Conservation (phyloP, 2,329 filamentous ascomycete genomes). For the Aspergillus tanneri region DNA sequence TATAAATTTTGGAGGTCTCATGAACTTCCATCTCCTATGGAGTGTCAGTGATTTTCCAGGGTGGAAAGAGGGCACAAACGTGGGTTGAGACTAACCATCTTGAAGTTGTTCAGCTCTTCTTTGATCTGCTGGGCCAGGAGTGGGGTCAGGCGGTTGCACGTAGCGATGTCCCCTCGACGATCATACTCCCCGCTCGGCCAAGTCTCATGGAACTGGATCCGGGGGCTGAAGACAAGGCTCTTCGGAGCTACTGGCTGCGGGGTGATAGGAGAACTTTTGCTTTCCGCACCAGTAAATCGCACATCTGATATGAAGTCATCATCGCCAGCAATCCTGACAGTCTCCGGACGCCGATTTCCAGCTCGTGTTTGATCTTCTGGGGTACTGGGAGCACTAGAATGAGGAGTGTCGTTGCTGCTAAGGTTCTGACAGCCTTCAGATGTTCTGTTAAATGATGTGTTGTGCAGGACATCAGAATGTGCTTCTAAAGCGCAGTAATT, state of each 20-base stretch:
- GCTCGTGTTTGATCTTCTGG: constrained; percentile 68
- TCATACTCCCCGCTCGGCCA: constrained; percentile 97
- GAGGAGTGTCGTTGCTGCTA: constrained; percentile 71
- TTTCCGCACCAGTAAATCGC: constrained; percentile 67
- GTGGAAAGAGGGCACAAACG: not conserved
- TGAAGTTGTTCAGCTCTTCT: constrained; percentile 98
- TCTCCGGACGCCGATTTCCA: constrained; percentile 65
- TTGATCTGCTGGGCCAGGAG: constrained; percentile 99
- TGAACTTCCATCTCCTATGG: constrained; percentile 98
- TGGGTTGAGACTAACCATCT: constrained; percentile 71
- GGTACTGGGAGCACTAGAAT: constrained; percentile 82
- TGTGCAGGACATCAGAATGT: constrained; percentile 59
- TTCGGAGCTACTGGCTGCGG: constrained; percentile 55
- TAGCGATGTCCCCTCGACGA: constrained; percentile 90
- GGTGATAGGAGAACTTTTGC: constrained; percentile 77
- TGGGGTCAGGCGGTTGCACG: constrained; percentile 94
- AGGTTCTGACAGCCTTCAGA: constrained; percentile 61
- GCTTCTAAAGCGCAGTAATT: constrained; percentile 36
- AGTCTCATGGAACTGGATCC: constrained; percentile 92
- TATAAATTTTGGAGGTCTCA: constrained; percentile 98
- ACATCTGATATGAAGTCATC: constrained; percentile 86
- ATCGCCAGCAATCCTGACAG: constrained; percentile 73
- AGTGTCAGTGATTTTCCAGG: constrained; percentile 20
- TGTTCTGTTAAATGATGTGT: constrained; percentile 67
- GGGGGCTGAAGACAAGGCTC: constrained; percentile 77